These are phyloP conservation scores for Croton laevigatus DNA, from an alignment of 441 rosid genomes.

Conservation along the genomic window DNA sequence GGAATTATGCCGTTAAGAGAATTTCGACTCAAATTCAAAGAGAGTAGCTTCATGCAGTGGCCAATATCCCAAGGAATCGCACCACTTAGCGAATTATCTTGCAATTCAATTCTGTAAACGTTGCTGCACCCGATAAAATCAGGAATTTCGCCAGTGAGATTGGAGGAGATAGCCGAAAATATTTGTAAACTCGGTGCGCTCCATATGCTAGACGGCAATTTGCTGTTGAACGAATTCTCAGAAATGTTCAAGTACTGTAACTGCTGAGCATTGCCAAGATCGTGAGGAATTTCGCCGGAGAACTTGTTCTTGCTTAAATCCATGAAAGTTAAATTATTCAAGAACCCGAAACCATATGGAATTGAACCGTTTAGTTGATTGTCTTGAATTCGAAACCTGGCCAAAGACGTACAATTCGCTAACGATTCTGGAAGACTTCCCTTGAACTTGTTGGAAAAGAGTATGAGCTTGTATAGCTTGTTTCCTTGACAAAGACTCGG, in stretches of 20 bases:
- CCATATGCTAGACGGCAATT: conserved; percentile 64
- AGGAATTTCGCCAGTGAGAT: conserved; percentile 59
- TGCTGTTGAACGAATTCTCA: conserved; percentile 43
- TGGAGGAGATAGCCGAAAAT: conserved; percentile 59
- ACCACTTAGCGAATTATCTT: conserved; percentile 62
- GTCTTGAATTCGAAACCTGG: conserved; percentile 63
- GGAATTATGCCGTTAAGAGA: conserved; percentile 80
- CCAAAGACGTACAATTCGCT: conserved; percentile 55
- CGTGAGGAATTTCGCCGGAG: conserved; percentile 59
- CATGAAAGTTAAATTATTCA: conserved; percentile 56
- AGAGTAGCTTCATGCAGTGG: conserved; percentile 76
- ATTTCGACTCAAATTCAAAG: conserved; percentile 64
- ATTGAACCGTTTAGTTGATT: conserved; percentile 66
- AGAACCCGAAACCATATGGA: conserved; percentile 64
- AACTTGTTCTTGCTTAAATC: conserved; percentile 74
- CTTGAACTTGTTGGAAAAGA: conserved; percentile 70
- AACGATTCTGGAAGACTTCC: conserved; percentile 52
- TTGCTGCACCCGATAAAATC: conserved; percentile 62
- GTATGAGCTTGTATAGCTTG: conserved; percentile 71
- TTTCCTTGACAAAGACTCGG: conserved; percentile 70
- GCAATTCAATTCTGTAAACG: conserved; percentile 75
- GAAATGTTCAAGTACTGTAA: conserved; percentile 79
- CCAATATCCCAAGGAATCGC: conserved; percentile 76
- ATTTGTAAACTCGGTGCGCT: conserved; percentile 58
- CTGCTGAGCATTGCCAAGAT: conserved; percentile 54